These are phyloP conservation scores for Beauveria pseudobassiana DNA, from an alignment of 2,329 filamentous ascomycete genomes.

Conservation along the genomic window DNA sequence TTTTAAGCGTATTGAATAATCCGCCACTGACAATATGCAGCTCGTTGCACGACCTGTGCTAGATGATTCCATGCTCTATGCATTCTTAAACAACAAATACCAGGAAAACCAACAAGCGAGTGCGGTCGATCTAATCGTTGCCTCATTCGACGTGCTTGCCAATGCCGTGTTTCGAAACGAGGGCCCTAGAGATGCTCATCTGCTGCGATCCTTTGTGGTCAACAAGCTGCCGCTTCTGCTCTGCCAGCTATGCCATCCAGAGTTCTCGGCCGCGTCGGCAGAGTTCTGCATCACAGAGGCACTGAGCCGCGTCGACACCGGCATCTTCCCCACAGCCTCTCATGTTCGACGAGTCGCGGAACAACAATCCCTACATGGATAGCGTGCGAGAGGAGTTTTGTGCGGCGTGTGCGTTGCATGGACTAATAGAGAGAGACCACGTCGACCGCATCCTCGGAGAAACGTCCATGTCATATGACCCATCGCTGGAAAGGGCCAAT, in stretches of 20 bases:
- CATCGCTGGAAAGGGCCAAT: slow-evolving; percentile 63
- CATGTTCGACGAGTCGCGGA: slow-evolving; percentile 54
- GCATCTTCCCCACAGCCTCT: slow-evolving; percentile 58
- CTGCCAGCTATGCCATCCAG: slow-evolving; percentile 49
- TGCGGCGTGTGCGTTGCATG: slow-evolving; percentile 82
- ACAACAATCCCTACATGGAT: slow-evolving; percentile 49
- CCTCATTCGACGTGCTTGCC: slow-evolving; percentile 82
- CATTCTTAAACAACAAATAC: slow-evolving; percentile 78
- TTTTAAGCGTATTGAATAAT: neutral
- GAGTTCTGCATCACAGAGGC: slow-evolving; percentile 66
- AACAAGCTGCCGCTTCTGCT: slow-evolving; percentile 53
- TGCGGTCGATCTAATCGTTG: slow-evolving; percentile 75
- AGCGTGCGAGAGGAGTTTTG: slow-evolving; percentile 67
- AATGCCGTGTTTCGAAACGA: slow-evolving; percentile 70
- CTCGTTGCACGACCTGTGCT: slow-evolving; percentile 75
- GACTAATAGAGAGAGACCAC: slow-evolving; percentile 68
- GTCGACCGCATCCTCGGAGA: slow-evolving; percentile 78
- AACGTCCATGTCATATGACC: slow-evolving; percentile 71
- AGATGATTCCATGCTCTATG: slow-evolving; percentile 72
- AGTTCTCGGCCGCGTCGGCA: slow-evolving; percentile 66
- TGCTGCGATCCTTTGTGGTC: slow-evolving; percentile 81
- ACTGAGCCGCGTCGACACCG: slow-evolving; percentile 73
- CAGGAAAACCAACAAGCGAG: slow-evolving; percentile 73
- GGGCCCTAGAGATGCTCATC: slow-evolving; percentile 52
- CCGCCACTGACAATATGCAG: slow-evolving; percentile 32